Evolutionary conservation across 148 eudicot genomes (phyloP), one percentile per base, ranked within the genome.

Genomic region (Amaranthus cruentus): DNA sequence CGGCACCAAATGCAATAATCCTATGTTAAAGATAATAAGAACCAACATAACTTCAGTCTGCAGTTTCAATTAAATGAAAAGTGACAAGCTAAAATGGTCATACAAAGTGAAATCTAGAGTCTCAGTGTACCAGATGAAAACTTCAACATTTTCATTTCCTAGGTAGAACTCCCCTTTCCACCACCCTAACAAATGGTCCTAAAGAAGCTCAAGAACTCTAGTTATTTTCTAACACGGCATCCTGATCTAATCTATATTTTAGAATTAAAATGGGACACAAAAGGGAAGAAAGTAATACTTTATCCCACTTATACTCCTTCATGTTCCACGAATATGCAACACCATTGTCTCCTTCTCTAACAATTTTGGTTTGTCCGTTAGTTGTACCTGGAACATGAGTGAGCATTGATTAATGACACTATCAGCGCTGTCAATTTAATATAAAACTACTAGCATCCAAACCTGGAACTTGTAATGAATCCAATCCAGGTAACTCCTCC

Each of bases 331-430:
- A 67, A 83, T 96, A 96, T 47, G 99, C 99, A 62, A 96, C 90
- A 67, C 99, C 99, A 84, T 92, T 96, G 85, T 96, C 97, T 59
- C 97, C 96, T 90, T 92, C 99, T 78, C 99, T 84, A 55, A 96
- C 89, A 75, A 96, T 74, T 82, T 86, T 88, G 72, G 99, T 96
- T 80, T 96, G 99, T 66, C 99, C 99, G 77, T 92, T 91, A 74
- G 78, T 90, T 21, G 88, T 87, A 79, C 99, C 99, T 96, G 87
- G 76, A 69, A 38, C n/a, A 75, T 74, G 12, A 47, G 42, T 1
- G 49, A 28, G 38, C 38, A 73, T 53, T 56, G 59, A 42, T 73
- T 74, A 51, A 58, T 54, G 61, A n/a, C 28, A 5, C 43, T 64
- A 10, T 9, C 70, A 48, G 10, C 11, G 13, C 48, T 7, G 49